Base-by-base conservation (phyloP, 768 basidiomycete genomes). In the Hemileccinum impolitum region DNA sequence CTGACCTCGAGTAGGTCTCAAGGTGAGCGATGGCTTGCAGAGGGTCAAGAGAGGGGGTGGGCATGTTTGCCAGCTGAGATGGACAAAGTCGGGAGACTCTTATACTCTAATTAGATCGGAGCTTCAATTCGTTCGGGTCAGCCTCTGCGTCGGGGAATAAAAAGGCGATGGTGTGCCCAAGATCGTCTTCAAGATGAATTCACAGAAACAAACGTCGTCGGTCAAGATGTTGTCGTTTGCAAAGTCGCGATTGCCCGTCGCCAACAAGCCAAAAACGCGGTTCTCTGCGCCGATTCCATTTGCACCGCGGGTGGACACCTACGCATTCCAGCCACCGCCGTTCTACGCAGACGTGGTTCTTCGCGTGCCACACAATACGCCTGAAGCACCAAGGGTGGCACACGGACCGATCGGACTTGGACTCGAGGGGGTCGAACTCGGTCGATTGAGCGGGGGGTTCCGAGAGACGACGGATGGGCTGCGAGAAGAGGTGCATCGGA, bases 1-100 rank as follows among this genome's bases (percentile, higher is more conserved):
- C 95, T 10, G 70, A 64, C 47, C 74, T 74, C 21, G 70, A 18
- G 65, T 98, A 98, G 3, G 77, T 68, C 58, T 78, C 74, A 63
- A 99, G 86, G 61, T 84, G 78, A 35, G 84, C 79, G 48, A 95
- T 61, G 43, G 95, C 96, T 53, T 76, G 69, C 41, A 82, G 72
- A 37, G 91, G 77, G 63, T 85, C 77, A 64, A 94, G 84, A 64
- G 64, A 64, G 53, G 54, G 32, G 50, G 56, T 11, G 57, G 67
- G 66, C 68, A 70, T 67, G 56, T 69, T 68, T 66, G 67, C 67
- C 62, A 57, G 43, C 6, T 45, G 13, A 21, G 51, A 50, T 14
- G 17, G 0, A 52, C 48, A 51, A 21, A 19, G 39, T 38, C 9
- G 1, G 21, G 4, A 4, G 3, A 6, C 0, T 46, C 17, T 54